Evolutionary conservation across 345 rosid genomes (phyloP), one percentile per base, ranked within the genome.

Genomic region (Pugionium dolabratum): DNA sequence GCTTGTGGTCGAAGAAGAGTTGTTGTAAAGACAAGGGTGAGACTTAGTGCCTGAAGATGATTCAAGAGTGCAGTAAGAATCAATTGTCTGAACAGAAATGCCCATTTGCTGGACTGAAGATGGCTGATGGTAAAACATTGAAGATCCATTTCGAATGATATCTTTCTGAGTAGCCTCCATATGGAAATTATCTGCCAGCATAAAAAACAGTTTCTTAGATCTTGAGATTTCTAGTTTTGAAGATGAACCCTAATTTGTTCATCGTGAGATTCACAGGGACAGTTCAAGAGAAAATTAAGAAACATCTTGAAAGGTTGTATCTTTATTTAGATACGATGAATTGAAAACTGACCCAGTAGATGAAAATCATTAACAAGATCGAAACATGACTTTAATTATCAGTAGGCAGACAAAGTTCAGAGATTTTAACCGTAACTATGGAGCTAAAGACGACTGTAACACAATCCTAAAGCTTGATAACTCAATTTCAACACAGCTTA

Each of bases 1-100:
- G 75, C 85, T 82, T 71, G 83, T 74, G 51, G 89, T 78, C 7
- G 96, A 84, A 41, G 84, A 76, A 53, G 88, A 81, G 59, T 71
- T 80, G 73, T 76, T 73, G 69, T 64, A 34, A 37, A 30, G 78
- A 49, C 78, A 74, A 61, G 78, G 69, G 48, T 61, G 78, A 39
- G 78, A 67, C 67, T 74, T 62, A 1, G 81, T 73, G 39, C 81
- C 81, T 5, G 84, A 78, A 36, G 91, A 82, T 2, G 95, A 83
- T 42, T 88, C 96, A 56, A 80, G 75, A 31, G 80, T 79, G 74
- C 84, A 67, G 54, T 71, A 74, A 28, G 79, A 87, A 27, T 82
- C 86, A 75, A 70, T 75, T 25, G 82, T 70, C 75, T 79, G 77
- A 40, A 69, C 80, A 2, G 87, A 76, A 42, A 69, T 59, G 35